Conservation (phyloP, 2,329 filamentous ascomycete species). For the Botrytis pseudocinerea region DNA sequence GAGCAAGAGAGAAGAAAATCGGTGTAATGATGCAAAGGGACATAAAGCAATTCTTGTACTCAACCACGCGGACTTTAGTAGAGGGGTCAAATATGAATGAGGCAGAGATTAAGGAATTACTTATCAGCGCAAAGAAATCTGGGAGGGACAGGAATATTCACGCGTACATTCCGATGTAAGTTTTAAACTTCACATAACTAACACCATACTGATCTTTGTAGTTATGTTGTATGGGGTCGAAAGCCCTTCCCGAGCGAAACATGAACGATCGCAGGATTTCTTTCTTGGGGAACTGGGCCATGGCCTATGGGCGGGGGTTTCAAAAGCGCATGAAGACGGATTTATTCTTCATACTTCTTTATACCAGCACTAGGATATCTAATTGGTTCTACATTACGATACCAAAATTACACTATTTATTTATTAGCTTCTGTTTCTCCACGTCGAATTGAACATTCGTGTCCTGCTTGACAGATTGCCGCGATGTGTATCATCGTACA, state of each 20-base stretch:
- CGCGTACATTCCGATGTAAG: slow-evolving; percentile 14
- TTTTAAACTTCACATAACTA: background rate
- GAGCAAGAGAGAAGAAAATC: slow-evolving; percentile 30
- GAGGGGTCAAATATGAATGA: slow-evolving; percentile 9
- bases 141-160: slow-evolving; percentile 9
- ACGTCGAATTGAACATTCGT: background rate
- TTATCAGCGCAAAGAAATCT: background rate
- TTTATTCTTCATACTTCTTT: background rate
- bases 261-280: background rate
- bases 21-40: slow-evolving; percentile 30
- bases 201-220: background rate
- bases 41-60: slow-evolving; percentile 18
- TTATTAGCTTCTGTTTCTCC: background rate
- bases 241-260: background rate
- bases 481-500: background rate
- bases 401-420: background rate
- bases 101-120: background rate
- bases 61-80: background rate
- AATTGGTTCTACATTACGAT: background rate
- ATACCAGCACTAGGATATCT: slow-evolving; percentile 3
- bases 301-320: background rate
- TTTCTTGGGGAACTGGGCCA: background rate
- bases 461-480: slow-evolving; percentile 15
- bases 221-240: slow-evolving; percentile 17
- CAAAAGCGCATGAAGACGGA: background rate